Conservation (phyloP, 768 basidiomycete species). For the Hygrophoropsis aurantiaca region DNA sequence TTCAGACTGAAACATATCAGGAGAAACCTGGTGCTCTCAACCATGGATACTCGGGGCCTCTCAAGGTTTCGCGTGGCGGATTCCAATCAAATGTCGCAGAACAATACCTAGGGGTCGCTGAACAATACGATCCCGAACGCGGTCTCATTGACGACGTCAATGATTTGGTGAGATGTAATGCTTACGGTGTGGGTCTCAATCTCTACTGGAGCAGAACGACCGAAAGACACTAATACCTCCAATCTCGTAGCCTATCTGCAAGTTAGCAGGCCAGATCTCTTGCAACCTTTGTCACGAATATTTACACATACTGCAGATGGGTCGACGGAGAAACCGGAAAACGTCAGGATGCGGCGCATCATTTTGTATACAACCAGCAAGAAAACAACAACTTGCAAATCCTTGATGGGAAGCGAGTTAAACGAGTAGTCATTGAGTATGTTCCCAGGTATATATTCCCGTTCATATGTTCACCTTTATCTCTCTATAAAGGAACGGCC, state of each 20-base stretch:
- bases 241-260: conserved; percentile 12
- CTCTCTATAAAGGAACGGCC: conserved; percentile 23
- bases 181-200: conserved; percentile 21
- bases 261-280: conserved; percentile 10
- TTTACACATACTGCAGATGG: conserved; percentile 39
- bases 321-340: conserved; percentile 42
- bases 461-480: neutral
- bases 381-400: conserved; percentile 30
- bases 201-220: neutral
- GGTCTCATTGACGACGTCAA: conserved; percentile 46
- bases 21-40: conserved; percentile 20
- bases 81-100: conserved; percentile 20
- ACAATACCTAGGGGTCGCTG: conserved; percentile 48
- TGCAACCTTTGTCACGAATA: neutral
- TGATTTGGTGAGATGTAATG: conserved; percentile 32
- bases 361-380: conserved; percentile 35
- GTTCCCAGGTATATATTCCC: conserved; percentile 6
- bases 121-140: conserved; percentile 48
- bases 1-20: conserved; percentile 34
- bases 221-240: neutral
- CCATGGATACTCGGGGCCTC: conserved; percentile 37
- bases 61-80: conserved; percentile 20
- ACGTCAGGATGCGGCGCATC: conserved; percentile 33
- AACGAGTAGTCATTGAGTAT: conserved; percentile 36
- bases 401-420: conserved; percentile 31